Evolutionary conservation across 768 basidiomycete species (phyloP).

Genomic region (Candolleomyces aberdarensis): DNA sequence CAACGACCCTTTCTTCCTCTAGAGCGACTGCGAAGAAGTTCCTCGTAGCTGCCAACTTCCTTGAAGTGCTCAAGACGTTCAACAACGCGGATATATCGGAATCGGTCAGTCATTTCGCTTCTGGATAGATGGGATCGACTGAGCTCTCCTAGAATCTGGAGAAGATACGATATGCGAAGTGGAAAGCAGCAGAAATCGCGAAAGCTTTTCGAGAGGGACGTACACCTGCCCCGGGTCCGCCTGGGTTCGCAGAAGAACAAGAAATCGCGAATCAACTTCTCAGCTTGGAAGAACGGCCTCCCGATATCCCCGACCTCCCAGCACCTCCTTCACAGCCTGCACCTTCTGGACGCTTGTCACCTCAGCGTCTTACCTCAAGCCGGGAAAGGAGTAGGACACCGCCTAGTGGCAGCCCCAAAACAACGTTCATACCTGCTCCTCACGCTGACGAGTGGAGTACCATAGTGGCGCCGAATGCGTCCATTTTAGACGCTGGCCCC

Average conservation of each 20-base stretch:
- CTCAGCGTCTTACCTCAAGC: conserved; percentile 12
- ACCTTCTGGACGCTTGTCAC: conserved; percentile 22
- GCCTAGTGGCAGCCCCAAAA: conserved; percentile 6
- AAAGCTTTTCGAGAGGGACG: conserved; percentile 95
- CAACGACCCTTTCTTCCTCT: conserved; percentile 8
- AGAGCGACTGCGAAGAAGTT: conserved; percentile 94
- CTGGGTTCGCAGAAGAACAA: conserved; percentile 40
- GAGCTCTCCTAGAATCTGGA: conserved; percentile 59
- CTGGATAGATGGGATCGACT: neutral
- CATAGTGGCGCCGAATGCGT: conserved; percentile 54
- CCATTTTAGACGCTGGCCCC: conserved; percentile 13
- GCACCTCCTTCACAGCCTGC: conserved; percentile 11
- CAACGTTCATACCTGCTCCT: conserved; percentile 12
- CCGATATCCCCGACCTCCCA: conserved; percentile 10
- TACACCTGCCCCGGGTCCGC: conserved; percentile 76
- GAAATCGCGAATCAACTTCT: conserved; percentile 21
- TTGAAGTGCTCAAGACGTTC: conserved; percentile 84
- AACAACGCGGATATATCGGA: conserved; percentile 55
- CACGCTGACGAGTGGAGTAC: conserved; percentile 62
- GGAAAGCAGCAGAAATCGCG: conserved; percentile 95
- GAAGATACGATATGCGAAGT: conserved; percentile 92
- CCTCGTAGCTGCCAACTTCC: conserved; percentile 90
- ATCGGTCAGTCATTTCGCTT: conserved; percentile 39
- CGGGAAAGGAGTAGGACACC: neutral
- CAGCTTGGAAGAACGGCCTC: conserved; percentile 5